Conservation (phyloP, 805 yeast genomes). For the Yamadazyma nakazawae region DNA sequence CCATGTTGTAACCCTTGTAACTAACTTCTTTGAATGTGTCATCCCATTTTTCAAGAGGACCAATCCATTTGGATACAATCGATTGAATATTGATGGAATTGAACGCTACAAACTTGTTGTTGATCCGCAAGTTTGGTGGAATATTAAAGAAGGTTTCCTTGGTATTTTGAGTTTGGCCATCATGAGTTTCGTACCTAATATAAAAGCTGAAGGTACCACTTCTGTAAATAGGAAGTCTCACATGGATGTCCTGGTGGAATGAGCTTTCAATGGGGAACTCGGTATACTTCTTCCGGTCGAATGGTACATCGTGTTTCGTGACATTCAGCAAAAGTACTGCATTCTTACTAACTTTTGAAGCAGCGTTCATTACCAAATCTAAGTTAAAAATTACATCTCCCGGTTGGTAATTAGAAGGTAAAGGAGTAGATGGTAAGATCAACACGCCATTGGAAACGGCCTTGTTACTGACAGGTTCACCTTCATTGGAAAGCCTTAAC, state of each 20-base stretch:
- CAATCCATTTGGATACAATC: conserved; percentile 90
- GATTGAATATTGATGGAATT: conserved; percentile 81
- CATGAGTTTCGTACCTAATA: conserved; percentile 44
- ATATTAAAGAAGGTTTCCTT: conserved; percentile 72
- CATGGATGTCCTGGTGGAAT: conserved; percentile 59
- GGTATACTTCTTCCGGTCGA: conserved; percentile 55
- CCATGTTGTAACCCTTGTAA: conserved; percentile 86
- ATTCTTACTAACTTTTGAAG: conserved; percentile 65
- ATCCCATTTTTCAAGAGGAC: conserved; percentile 66
- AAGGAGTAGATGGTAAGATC: conserved; percentile 47
- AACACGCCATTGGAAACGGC: conserved; percentile 46
- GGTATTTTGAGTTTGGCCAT: conserved; percentile 26
- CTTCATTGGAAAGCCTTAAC: conserved; percentile 44
- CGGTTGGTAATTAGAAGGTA: conserved; percentile 25
- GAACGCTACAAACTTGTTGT: conserved; percentile 58
- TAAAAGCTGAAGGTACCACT: conserved; percentile 85
- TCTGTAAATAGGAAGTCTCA: conserved; percentile 57
- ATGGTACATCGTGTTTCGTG: conserved; percentile 45
- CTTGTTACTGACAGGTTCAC: conserved; percentile 42
- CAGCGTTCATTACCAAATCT: conserved; percentile 67
- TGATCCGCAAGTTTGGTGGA: conserved; percentile 67
- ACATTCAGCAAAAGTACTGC: conserved; percentile 75
- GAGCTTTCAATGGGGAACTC: conserved; percentile 50
- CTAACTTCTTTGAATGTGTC: conserved; percentile 57
- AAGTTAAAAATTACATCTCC: conserved; percentile 48